phyloP scores from a whole-genome alignment of 2,329 filamentous ascomycete species.

The Amylocarpus encephaloides region DNA sequence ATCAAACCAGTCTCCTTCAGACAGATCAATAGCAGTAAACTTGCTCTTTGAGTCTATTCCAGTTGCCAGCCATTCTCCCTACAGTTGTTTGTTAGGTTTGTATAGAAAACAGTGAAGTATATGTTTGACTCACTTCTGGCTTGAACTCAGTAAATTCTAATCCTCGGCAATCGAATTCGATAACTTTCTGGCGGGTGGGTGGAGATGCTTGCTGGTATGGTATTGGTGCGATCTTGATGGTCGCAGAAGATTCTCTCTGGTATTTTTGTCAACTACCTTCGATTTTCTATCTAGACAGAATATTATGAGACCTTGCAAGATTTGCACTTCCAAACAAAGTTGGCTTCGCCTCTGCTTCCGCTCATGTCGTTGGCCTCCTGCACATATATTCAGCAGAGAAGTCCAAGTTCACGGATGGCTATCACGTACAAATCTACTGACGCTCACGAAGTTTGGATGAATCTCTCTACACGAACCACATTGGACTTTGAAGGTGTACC shows the following conservation, averaged over 20 bases:
- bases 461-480: constrained; percentile 95
- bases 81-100: neutral
- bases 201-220: constrained; percentile 67
- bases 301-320: constrained; percentile 71
- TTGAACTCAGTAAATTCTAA: constrained; percentile 89
- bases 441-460: constrained; percentile 77
- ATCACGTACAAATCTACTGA: constrained; percentile 71
- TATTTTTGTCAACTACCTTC: neutral
- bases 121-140: constrained; percentile 59
- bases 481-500: constrained; percentile 96
- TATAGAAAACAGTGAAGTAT: neutral
- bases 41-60: constrained; percentile 74
- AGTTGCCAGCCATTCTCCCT: constrained; percentile 88
- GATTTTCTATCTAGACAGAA: neutral
- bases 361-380: constrained; percentile 88
- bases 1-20: constrained; percentile 94
- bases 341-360: constrained; percentile 89
- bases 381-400: neutral
- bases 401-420: neutral
- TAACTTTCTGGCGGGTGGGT: constrained; percentile 68
- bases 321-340: constrained; percentile 99
- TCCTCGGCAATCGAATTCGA: constrained; percentile 90
- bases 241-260: constrained; percentile 78
- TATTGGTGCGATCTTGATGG: constrained; percentile 67
- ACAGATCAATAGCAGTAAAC: constrained; percentile 75